A percentile compares a stretch with the other conserved stretches of the same genome.
phyloP scores from a whole-genome alignment of 306 rosid genomes.

The Casuarina glauca region DNA sequence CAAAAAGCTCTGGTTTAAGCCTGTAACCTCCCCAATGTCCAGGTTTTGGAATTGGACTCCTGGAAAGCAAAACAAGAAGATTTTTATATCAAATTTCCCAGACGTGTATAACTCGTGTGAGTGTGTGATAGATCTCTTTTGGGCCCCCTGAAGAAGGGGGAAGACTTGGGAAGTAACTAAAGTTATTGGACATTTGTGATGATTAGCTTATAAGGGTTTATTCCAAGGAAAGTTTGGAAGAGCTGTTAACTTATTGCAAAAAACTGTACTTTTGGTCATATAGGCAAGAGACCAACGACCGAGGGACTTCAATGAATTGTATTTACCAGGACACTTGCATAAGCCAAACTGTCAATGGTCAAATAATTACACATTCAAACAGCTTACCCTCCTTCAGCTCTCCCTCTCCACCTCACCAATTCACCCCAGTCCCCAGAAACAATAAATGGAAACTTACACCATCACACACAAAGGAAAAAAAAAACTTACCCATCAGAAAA shows the following conservation, averaged over 20 bases:
- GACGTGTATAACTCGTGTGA: conserved; percentile 19
- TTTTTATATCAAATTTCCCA: conserved; percentile 29
- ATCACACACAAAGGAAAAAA: not conserved
- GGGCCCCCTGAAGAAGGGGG: not conserved
- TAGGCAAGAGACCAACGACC: conserved; percentile 10
- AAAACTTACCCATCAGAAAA: conserved; percentile 81
- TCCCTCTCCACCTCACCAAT: not conserved
- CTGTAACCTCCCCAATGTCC: conserved; percentile 96
- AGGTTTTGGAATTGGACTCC: conserved; percentile 86
- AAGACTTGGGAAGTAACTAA: not conserved
- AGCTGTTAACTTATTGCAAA: conserved; percentile 5
- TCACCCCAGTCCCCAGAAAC: no score
- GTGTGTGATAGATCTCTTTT: conserved; percentile 13
- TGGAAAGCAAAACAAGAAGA: conserved; percentile 41
- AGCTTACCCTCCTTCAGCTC: not conserved
- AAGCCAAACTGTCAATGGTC: not conserved
- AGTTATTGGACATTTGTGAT: conserved; percentile 20
- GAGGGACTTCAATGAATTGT: not conserved
- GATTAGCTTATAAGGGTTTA: conserved; percentile 12
- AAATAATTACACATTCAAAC: not conserved
- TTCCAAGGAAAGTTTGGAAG: conserved; percentile 12
- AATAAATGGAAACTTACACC: no score
- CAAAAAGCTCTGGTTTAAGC: conserved; percentile 76
- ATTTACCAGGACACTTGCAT: not conserved
- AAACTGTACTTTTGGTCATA: not conserved